Conservation (phyloP, 2,329 filamentous ascomycete genomes). For the Calycina herbarum region DNA sequence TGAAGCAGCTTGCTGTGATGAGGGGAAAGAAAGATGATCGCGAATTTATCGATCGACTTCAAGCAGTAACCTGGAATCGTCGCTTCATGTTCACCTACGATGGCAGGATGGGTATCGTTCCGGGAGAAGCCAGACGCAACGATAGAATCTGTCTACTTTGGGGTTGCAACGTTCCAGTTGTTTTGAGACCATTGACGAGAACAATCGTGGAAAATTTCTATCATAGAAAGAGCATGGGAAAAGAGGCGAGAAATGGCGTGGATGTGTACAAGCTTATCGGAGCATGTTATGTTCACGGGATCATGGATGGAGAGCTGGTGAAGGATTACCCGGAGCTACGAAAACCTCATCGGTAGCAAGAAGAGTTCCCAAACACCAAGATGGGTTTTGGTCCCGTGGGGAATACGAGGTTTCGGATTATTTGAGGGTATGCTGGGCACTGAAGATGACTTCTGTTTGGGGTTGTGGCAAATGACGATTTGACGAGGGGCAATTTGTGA, state of each 20-base stretch:
- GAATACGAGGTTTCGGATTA: too few relatives aligned
- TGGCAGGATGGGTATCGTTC: constrained; percentile 1
- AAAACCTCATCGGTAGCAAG: not conserved
- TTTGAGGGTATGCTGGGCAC: too few relatives aligned
- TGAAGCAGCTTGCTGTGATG: not conserved
- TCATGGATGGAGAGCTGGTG: constrained; percentile 17
- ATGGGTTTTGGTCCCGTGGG: too few relatives aligned
- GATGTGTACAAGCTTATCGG: constrained; percentile 9
- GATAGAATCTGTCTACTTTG: constrained; percentile 10
- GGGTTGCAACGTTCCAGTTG: constrained; percentile 7
- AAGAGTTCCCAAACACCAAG: too few relatives aligned
- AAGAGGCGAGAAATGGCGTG: not conserved
- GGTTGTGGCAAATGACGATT: too few relatives aligned
- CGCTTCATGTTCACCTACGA: not conserved
- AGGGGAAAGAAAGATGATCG: not conserved
- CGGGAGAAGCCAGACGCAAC: not conserved
- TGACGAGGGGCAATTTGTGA: too few relatives aligned
- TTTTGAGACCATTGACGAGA: not conserved
- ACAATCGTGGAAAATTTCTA: too few relatives aligned
- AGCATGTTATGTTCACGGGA: constrained; percentile 16
- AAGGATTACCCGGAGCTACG: not conserved
- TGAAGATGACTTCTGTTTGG: too few relatives aligned
- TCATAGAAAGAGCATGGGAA: too few relatives aligned
- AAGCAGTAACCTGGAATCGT: not conserved
- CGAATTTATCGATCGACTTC: not conserved